Conservation (phyloP, 2,329 filamentous ascomycete species). For the Biscogniauxia mediterranea region DNA sequence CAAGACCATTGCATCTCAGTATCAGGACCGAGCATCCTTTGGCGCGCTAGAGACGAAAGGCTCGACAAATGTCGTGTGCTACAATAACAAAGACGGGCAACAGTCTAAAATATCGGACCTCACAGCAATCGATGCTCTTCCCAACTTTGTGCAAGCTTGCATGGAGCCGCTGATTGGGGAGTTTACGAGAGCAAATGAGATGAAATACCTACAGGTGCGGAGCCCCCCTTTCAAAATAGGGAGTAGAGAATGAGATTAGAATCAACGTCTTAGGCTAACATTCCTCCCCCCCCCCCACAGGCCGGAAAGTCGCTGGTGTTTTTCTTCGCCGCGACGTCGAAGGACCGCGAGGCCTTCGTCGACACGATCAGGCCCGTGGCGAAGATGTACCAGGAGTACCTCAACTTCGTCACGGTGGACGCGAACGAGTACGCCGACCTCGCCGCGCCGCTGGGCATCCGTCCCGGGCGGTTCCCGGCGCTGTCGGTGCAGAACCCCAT, state of each 20-base stretch:
- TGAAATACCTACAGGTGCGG: conserved; percentile 39
- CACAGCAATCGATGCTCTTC: conserved; percentile 32
- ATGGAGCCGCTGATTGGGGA: conserved; percentile 41
- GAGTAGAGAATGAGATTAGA: background rate
- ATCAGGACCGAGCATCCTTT: conserved; percentile 43
- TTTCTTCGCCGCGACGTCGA: conserved; percentile 33
- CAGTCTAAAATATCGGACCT: conserved; percentile 35
- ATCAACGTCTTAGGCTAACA: background rate
- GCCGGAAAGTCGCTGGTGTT: conserved; percentile 39
- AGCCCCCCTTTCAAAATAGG: background rate
- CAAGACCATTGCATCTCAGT: conserved; percentile 33
- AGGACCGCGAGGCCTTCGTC: conserved; percentile 37
- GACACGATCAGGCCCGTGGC: conserved; percentile 40
- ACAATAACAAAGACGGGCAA: conserved; percentile 40
- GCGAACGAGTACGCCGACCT: conserved; percentile 45
- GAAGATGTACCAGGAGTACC: conserved; percentile 45
- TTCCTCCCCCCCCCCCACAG: conserved; percentile 19
- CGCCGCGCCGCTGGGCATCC: conserved; percentile 38
- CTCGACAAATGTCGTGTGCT: conserved; percentile 33
- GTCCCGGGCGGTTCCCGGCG: conserved; percentile 27
- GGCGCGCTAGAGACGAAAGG: conserved; percentile 28
- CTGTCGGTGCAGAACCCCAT: conserved; percentile 45
- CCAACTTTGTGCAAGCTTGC: conserved; percentile 39
- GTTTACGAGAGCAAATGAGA: conserved; percentile 45
- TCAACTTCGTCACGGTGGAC: conserved; percentile 49